These are phyloP conservation scores for Hymenoscyphus fructigenus DNA, from an alignment of 2,329 filamentous ascomycete genomes.

Conservation along the genomic window DNA sequence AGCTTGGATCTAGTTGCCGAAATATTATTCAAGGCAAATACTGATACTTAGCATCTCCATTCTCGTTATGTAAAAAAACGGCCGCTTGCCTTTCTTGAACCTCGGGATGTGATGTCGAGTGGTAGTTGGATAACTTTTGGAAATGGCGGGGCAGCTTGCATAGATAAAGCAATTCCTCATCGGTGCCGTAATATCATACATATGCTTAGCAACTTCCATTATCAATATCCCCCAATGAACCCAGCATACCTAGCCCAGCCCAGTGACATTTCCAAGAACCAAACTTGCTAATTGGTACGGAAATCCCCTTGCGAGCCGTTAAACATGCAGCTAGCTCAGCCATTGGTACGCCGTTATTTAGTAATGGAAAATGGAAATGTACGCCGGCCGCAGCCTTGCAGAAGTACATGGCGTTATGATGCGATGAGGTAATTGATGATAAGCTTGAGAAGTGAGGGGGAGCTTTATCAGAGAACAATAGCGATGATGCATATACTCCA, in stretches of 20 bases:
- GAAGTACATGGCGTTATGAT: neutral
- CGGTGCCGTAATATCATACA: too few relatives aligned
- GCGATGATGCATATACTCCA: neutral
- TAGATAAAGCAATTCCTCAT: too few relatives aligned
- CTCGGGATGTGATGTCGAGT: too few relatives aligned
- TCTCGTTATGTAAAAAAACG: conserved; percentile 2
- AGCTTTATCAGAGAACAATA: conserved; percentile 15
- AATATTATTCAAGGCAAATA: neutral
- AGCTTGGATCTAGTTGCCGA: neutral
- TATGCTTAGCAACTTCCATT: too few relatives aligned
- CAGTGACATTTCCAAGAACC: neutral
- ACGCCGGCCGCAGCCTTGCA: conserved; percentile 2
- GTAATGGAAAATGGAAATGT: conserved; percentile 21
- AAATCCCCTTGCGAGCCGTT: neutral
- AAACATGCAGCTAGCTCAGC: neutral
- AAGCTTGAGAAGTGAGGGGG: conserved; percentile 9
- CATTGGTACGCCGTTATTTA: conserved; percentile 13
- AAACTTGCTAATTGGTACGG: conserved; percentile 16
- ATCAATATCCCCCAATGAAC: too few relatives aligned
- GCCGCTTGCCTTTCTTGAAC: neutral
- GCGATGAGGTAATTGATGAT: conserved; percentile 19
- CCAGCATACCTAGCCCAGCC: too few relatives aligned
- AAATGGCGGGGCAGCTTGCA: too few relatives aligned
- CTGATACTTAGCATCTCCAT: conserved; percentile 11
- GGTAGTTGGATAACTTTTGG: too few relatives aligned